A percentile compares a stretch with the other conserved stretches of the same genome.
phyloP scores from a whole-genome alignment of 2,329 filamentous ascomycete genomes.

The Xylariaceae sp. region DNA sequence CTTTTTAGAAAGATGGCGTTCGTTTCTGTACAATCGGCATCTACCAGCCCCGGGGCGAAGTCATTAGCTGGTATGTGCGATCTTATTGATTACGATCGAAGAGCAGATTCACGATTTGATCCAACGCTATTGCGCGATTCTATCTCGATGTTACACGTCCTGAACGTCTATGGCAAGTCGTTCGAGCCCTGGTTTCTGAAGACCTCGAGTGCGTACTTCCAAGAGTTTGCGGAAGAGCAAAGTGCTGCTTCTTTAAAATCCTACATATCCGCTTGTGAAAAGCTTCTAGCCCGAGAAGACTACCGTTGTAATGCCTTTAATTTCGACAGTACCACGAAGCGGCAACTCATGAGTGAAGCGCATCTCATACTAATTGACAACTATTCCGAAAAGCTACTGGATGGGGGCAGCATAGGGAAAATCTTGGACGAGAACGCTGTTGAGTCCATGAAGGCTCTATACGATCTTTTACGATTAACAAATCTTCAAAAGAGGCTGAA shows the following conservation, averaged over 20 bases:
- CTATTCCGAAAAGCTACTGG: constrained; percentile 70
- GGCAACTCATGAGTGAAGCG: constrained; percentile 73
- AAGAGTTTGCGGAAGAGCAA: constrained; percentile 70
- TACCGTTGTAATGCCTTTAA: constrained; percentile 79
- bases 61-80: constrained; percentile 70
- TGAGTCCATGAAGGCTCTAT: constrained; percentile 75
- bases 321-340: constrained; percentile 82
- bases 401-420: constrained; percentile 70
- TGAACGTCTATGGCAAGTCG: constrained; percentile 76
- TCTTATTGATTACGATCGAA: constrained; percentile 75
- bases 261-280: constrained; percentile 75
- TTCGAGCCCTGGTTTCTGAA: constrained; percentile 81
- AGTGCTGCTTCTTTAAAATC: constrained; percentile 69
- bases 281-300: constrained; percentile 74
- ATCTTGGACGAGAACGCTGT: constrained; percentile 75
- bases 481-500: constrained; percentile 73
- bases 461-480: constrained; percentile 75
- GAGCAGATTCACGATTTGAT: constrained; percentile 62
- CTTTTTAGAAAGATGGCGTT: constrained; percentile 73
- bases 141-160: constrained; percentile 83
- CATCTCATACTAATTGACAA: constrained; percentile 74
- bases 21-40: constrained; percentile 38
- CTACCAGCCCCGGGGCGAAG: constrained; percentile 45
- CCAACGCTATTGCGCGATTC: constrained; percentile 71
- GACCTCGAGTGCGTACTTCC: constrained; percentile 71